These are phyloP conservation scores for Heterobasidion annosum DNA, from an alignment of 1,284 basidiomycete genomes.

Conservation along the genomic window DNA sequence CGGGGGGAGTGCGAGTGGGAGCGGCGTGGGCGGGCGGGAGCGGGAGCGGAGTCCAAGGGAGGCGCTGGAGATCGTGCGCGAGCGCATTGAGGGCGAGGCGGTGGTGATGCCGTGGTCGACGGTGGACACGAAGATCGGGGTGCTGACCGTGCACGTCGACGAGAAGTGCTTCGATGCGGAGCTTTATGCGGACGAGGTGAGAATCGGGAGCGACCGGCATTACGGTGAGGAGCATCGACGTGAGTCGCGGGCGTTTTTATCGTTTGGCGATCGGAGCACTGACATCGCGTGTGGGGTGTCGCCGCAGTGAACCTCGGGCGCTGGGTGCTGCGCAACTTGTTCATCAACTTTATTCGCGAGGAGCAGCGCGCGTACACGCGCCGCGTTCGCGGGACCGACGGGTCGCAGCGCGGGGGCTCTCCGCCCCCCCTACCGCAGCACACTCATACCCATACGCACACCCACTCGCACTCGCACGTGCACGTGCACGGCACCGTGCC, in stretches of 20 bases:
- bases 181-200: slow-evolving; percentile 89
- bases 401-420: slow-evolving; percentile 3
- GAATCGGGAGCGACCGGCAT: slow-evolving; percentile 44
- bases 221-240: slow-evolving; percentile 75
- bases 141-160: slow-evolving; percentile 82
- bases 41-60: slow-evolving; percentile 63
- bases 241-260: slow-evolving; percentile 40
- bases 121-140: slow-evolving; percentile 85
- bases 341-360: slow-evolving; percentile 61
- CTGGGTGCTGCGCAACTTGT: slow-evolving; percentile 72
- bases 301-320: slow-evolving; percentile 69
- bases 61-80: slow-evolving; percentile 79
- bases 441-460: neutral
- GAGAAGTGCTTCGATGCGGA: slow-evolving; percentile 92
- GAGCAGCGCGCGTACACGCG: slow-evolving; percentile 35
- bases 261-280: slow-evolving; percentile 15
- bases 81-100: slow-evolving; percentile 89
- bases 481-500: neutral
- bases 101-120: slow-evolving; percentile 81
- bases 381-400: slow-evolving; percentile 22
- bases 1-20: slow-evolving; percentile 18
- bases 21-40: neutral
- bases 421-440: neutral
- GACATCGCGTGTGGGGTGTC: too few relatives aligned
- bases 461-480: neutral